phyloP scores from a whole-genome alignment of 78 protist species.

The Polysphondylium violaceum region DNA sequence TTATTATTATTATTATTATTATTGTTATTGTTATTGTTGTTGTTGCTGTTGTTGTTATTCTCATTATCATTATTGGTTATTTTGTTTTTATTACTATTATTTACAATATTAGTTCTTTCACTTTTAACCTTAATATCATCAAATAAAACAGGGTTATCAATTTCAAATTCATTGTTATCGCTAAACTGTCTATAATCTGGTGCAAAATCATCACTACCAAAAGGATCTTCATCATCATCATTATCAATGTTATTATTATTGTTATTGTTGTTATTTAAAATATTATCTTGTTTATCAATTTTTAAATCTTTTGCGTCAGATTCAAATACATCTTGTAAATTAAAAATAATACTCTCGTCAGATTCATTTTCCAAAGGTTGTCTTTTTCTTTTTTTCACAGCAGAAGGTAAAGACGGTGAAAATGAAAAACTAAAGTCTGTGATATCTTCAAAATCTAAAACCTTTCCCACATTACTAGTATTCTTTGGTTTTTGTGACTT shows the following conservation, averaged over 20 bases:
- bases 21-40: neutral
- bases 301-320: neutral
- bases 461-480: neutral
- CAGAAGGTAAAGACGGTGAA: neutral
- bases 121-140: neutral
- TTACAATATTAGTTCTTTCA: neutral
- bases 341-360: neutral
- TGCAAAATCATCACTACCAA: neutral
- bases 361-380: neutral
- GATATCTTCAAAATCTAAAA: neutral
- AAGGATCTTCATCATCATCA: constrained; percentile 14
- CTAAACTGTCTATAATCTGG: neutral
- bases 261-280: neutral
- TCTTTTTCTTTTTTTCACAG: neutral
- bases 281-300: neutral
- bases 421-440: neutral
- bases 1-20: neutral
- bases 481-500: constrained; percentile 12
- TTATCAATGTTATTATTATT: neutral
- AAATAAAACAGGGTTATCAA: neutral
- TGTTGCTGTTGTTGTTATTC: neutral
- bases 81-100: neutral
- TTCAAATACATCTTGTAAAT: no score
- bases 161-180: neutral
- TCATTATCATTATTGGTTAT: neutral